Conservation (phyloP, 352 stramenopile genomes). For the Phytopythium vexans region DNA sequence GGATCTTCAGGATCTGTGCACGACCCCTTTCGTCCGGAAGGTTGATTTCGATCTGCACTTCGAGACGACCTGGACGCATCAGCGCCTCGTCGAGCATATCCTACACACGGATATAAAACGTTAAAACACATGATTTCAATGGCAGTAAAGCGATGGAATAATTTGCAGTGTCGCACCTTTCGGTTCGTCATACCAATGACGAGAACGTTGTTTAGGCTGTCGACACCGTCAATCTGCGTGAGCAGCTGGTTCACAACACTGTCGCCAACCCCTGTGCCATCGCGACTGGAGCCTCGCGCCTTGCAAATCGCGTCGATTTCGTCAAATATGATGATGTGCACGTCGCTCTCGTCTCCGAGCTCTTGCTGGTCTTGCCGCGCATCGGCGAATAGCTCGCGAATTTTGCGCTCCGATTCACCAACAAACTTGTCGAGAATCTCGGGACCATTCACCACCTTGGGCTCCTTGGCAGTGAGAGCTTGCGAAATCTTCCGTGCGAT, state of each 20-base stretch:
- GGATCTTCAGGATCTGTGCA: slow-evolving; percentile 98
- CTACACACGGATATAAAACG: slow-evolving; percentile 10
- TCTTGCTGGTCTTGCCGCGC: slow-evolving; percentile 87
- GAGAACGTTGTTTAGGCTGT: slow-evolving; percentile 99
- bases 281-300: slow-evolving; percentile 88
- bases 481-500: slow-evolving; percentile 98
- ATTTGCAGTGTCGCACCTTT: slow-evolving; percentile 66
- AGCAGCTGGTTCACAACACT: slow-evolving; percentile 99
- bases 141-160: neutral
- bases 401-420: slow-evolving; percentile 98
- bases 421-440: slow-evolving; percentile 99
- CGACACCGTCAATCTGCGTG: slow-evolving; percentile 99
- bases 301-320: slow-evolving; percentile 99
- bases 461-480: slow-evolving; percentile 94
- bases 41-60: slow-evolving; percentile 99
- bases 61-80: slow-evolving; percentile 97
- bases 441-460: slow-evolving; percentile 98
- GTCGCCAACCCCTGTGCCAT: slow-evolving; percentile 96
- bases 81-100: slow-evolving; percentile 96
- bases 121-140: neutral
- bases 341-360: slow-evolving; percentile 94
- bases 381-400: slow-evolving; percentile 97
- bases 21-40: slow-evolving; percentile 95
- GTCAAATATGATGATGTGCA: slow-evolving; percentile 99
- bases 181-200: slow-evolving; percentile 99